Evolutionary conservation across 192 early-diverging fungal species (phyloP), one percentile per base, ranked within the genome.

Genomic region (Entrophospora sp.): DNA sequence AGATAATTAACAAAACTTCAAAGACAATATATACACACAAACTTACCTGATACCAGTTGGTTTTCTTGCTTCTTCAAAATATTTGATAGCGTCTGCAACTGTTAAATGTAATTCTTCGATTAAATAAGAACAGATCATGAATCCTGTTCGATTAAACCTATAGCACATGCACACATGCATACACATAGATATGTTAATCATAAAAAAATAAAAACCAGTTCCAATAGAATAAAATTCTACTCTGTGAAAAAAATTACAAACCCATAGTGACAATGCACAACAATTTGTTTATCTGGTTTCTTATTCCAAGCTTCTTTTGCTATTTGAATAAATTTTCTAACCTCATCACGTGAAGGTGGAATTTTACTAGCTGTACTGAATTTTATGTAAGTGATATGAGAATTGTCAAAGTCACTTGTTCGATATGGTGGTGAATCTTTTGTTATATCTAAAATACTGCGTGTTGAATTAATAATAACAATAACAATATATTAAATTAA

Each of bases 201-300:
- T n/a, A n/a, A n/a, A n/a, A n/a, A n/a, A n/a, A n/a, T n/a, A n/a
- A n/a, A n/a, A n/a, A n/a, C n/a, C n/a, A 24, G 14, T 20, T 56
- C n/a, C 1, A 53, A 35, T 5, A 56, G 35, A 7, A 31, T 24
- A 44, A 8, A 38, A 20, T 9, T 58, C 25, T 12, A 27, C n/a
- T 35, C 7, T n/a, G 36, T 1, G 9, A 9, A 18, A 22, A 5
- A 14, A 32, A 24, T 5, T 44, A 38, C 61, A 58, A 73, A 78
- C 79, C 81, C 81, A 69, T 83, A 83, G 55, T 83, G 81, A 67
- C 81, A 83, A 58, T 83, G 81, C 0, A 83, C 79, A 4, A 79
- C 81, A 30, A 83, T 76, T n/a, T 83, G 79, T 10, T 73, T 68
- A 32, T 75, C 75, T 40, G 77, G 75, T 4, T 71, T 75, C n/a